Evolutionary conservation across 2,329 filamentous ascomycete species (phyloP), one percentile per base, ranked within the genome.

Genomic region (Talaromyces sp.): DNA sequence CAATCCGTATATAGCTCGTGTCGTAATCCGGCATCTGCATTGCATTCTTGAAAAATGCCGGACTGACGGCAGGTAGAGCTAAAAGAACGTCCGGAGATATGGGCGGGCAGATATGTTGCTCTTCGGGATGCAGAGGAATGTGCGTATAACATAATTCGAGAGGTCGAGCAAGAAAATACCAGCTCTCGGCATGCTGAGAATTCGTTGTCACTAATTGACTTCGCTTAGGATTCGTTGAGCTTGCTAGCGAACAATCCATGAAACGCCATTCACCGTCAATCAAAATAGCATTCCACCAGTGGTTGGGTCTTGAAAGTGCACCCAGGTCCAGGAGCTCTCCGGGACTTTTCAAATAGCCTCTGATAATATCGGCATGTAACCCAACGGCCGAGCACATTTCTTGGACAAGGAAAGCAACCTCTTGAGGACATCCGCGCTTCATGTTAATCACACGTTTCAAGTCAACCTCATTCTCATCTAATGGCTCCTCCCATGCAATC

Each of bases 211-310:
- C 96, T 78, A 96, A 98, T 37, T 88, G 82, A 16, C 82, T 83
- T 57, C 96, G 87, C 65, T 87, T 88, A 10, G 95, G 94, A 72
- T 98, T 92, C 0, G 94, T 97, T 13, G 94, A 93, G 68, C 90
- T 93, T 3, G 95, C 93, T 57, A 99, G 83, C 41, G 92, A 96
- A 75, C 92, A 95, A 76, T 99, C 95, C 81, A 99, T 92, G 69
- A 98, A 90, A 60, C 95, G 90, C 95, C 95, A 99, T 78, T 97
- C 93, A 24, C 91, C 90, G 76, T 99, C 95, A 9, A 97, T 88
- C 41, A 97, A 81, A 19, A 98, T 92, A 0, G 92, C 89, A 71
- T 99, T 99, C 95, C 95, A 99, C 88, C 91, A 98, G 78, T 99
- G 95, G 73, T 99, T 99, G 0, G 94, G 85, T 35, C 89, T 87